Percentiles rank a stretch among this genome's conserved stretches.
These are phyloP conservation scores for Cutaneotrichosporon sp. DNA, from an alignment of 1,284 basidiomycete species.

Conservation along the genomic window DNA sequence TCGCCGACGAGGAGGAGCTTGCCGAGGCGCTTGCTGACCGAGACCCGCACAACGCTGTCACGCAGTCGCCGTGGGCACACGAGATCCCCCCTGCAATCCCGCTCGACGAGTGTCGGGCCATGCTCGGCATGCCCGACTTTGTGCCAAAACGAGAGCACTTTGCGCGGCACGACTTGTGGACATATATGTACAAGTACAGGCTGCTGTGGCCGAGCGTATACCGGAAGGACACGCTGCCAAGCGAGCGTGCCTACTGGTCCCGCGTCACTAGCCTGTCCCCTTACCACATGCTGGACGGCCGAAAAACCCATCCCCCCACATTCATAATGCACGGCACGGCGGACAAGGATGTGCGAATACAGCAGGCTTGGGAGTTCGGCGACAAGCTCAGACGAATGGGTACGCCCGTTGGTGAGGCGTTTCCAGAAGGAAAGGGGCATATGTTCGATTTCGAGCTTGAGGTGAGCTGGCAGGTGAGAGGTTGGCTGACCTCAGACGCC, in stretches of 20 bases:
- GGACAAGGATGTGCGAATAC: constrained; percentile 22
- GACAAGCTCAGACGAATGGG: constrained; percentile 15
- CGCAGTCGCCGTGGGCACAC: constrained; percentile 13
- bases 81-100: constrained; percentile 13
- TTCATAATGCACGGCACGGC: constrained; percentile 26
- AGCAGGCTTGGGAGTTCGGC: constrained; percentile 20
- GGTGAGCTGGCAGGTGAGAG: neutral
- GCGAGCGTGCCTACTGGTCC: constrained; percentile 11
- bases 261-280: constrained; percentile 9
- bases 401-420: constrained; percentile 11
- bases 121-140: constrained; percentile 11
- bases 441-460: constrained; percentile 19
- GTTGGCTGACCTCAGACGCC: constrained; percentile 18
- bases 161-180: constrained; percentile 11
- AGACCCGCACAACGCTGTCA: neutral
- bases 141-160: neutral
- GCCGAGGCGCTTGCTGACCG: neutral
- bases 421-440: constrained; percentile 7
- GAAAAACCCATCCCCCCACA: constrained; percentile 23
- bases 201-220: constrained; percentile 14
- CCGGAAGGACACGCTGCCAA: constrained; percentile 11
- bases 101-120: constrained; percentile 3
- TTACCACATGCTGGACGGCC: constrained; percentile 10
- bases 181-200: constrained; percentile 5
- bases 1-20: constrained; percentile 6